Base-by-base conservation (phyloP, 306 rosid genomes). In the Delonix regia region DNA sequence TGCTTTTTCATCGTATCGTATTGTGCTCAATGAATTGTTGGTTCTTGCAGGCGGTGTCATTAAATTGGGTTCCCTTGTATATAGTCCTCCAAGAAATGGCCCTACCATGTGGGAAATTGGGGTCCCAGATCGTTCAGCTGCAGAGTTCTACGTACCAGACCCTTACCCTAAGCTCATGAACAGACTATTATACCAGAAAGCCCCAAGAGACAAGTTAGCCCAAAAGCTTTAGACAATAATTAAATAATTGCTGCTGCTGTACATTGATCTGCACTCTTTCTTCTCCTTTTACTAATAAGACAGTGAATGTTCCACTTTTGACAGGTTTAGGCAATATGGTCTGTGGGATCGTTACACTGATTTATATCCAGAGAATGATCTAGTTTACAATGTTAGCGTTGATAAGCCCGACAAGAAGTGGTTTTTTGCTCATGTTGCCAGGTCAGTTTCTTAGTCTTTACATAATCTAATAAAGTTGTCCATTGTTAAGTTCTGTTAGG, bases 21-120 rank as follows among this genome's bases (percentile, higher is more conserved):
- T n/a, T n/a, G n/a, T 48, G 49, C 4, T 33, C 27, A 71, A 6
- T 38, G 16, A 48, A 5, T 14, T 34, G 13, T 14, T 21, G 7
- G 49, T 52, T 42, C 15, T 21, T 71, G 80, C 76, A 93, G 98
- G 94, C 14, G 0, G 64, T 22, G 24, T 45, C 52, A 82, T 86
- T 24, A 41, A 57, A 0, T 71, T 95, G 84, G 36, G 38, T 6
- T 14, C 41, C 44, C 39, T 91, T 28, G 86, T 88, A 2, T 92
- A 81, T 61, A 74, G 34, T 28, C 92, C 96, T 73, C 97, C 97
- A 49, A 92, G 98, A 84, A 87, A 84, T 63, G 99, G 99, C 5
- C 87, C 94, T 0, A 92, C 96, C 11, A 66, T 92, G 0, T 95
- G 97, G 99, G 98, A 92, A 75, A 95, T 95, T 10, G 98, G 99